Conservation (phyloP, 495 filamentous ascomycete genomes). For the Penicillium antarcticum region DNA sequence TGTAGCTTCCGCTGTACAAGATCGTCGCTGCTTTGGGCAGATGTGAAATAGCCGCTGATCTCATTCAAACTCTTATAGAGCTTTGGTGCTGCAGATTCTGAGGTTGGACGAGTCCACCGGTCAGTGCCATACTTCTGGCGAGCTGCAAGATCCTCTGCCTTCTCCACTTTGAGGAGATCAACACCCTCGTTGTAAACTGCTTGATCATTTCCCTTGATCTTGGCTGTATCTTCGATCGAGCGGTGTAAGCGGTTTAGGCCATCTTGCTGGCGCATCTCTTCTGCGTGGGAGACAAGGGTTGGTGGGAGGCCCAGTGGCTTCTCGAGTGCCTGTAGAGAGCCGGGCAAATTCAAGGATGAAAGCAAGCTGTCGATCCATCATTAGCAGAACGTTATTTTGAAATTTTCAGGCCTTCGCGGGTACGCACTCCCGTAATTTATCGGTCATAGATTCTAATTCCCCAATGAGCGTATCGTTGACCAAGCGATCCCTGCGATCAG, state of each 20-base stretch:
- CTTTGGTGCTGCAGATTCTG: slow-evolving; percentile 66
- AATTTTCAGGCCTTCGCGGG: background rate
- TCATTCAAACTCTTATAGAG: slow-evolving; percentile 72
- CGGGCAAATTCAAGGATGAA: slow-evolving; percentile 82
- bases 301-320: slow-evolving; percentile 92
- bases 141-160: slow-evolving; percentile 73
- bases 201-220: slow-evolving; percentile 72
- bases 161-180: slow-evolving; percentile 71
- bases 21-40: slow-evolving; percentile 77
- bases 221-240: slow-evolving; percentile 81
- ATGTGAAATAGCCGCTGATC: slow-evolving; percentile 84
- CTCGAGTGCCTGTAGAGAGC: slow-evolving; percentile 89
- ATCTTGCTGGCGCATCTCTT: slow-evolving; percentile 92
- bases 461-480: slow-evolving; percentile 82
- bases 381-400: slow-evolving; percentile 7
- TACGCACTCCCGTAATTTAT: slow-evolving; percentile 68
- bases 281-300: slow-evolving; percentile 79
- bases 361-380: slow-evolving; percentile 47
- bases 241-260: slow-evolving; percentile 70
- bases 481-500: slow-evolving; percentile 81
- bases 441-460: slow-evolving; percentile 79
- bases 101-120: slow-evolving; percentile 72
- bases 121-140: slow-evolving; percentile 82
- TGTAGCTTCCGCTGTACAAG: slow-evolving; percentile 76
- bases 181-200: slow-evolving; percentile 78